Conservation (phyloP, 1,284 basidiomycete species). For the Pyrrhoderma noxium region DNA sequence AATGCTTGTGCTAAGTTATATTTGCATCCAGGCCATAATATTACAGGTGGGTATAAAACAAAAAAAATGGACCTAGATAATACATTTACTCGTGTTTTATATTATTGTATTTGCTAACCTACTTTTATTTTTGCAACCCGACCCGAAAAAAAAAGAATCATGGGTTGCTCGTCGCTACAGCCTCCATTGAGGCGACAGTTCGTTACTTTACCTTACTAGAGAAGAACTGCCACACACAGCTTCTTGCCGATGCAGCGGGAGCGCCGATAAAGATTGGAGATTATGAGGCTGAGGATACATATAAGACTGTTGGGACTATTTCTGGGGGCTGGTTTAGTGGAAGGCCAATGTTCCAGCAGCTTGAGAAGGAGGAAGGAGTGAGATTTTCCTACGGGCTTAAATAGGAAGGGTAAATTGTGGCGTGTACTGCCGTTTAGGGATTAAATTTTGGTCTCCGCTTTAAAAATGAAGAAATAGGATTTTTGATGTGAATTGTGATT, state of each 20-base stretch:
- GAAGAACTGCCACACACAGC: conserved; percentile 42
- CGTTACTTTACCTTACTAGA: conserved; percentile 35
- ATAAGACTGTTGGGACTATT: conserved; percentile 26
- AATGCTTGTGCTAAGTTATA: background rate
- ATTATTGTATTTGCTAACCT: no score
- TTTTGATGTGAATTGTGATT: no score
- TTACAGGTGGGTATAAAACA: conserved; percentile 22
- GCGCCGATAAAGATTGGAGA: conserved; percentile 25
- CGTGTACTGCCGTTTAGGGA: background rate
- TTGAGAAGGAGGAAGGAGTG: conserved; percentile 32
- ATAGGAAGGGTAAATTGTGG: background rate
- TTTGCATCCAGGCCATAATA: conserved; percentile 21
- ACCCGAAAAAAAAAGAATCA: conserved; percentile 54
- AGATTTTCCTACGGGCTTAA: conserved; percentile 19
- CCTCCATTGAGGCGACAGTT: conserved; percentile 35
- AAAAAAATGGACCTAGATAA: no score
- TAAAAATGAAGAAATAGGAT: no score
- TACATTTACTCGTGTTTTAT: no score
- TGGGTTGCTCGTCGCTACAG: conserved; percentile 45
- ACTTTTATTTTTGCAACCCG: no score
- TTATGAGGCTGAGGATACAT: conserved; percentile 27
- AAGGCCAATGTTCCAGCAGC: conserved; percentile 30
- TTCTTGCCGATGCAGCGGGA: conserved; percentile 42
- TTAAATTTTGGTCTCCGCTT: background rate
- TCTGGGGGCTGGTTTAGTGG: conserved; percentile 34